Base-by-base conservation (phyloP, 2,329 filamentous ascomycete species). In the Lasiodiplodia citricola region DNA sequence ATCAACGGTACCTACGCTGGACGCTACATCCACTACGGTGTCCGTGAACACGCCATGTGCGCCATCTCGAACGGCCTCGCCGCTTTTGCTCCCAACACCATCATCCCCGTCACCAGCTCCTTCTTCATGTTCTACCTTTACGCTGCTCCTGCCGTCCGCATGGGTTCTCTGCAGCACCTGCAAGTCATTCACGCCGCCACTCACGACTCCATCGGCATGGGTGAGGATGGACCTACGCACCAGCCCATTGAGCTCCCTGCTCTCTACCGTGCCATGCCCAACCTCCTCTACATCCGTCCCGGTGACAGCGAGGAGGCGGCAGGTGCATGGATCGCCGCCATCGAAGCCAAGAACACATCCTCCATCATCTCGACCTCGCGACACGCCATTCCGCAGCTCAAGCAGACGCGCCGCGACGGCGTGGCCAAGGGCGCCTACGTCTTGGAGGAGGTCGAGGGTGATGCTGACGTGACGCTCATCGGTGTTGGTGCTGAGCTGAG, bases 61-160 rank as follows among this genome's bases (percentile, higher is more conserved):
- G 73, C 76, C 4, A 74, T 80, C 11, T 74, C 76, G 7, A 88
- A 88, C 74, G 88, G 88, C 3, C 76, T 90, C 4, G 87, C 88
- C 0, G 88, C 88, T 1, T 90, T 82, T 69, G 71, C 71, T 4
- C 74, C 73, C 4, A 80, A 81, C 69, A 84, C 86, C 0, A 83
- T 89, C 71, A 77, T 90, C 8, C 87, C 87, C 0, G 78, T 89
- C 44, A 90, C 87, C 0, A 85, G 85, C 0, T 83, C 82, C 4
- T 90, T 89, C 78, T 88, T 89, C 80, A 89, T 90, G 85, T 89
- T 89, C 76, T 89, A 89, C 72, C 77, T 86, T 5, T 85, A 87
- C 68, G 87, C 87, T 11, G 87, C 87, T 0, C 84, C 87, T 0
- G 87, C 83, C 7, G 83, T 89, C 2, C 85, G 88, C 16, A 89